Evolutionary conservation across 2,329 filamentous ascomycete species (phyloP).

Genomic region (Paecilomyces formosus): DNA sequence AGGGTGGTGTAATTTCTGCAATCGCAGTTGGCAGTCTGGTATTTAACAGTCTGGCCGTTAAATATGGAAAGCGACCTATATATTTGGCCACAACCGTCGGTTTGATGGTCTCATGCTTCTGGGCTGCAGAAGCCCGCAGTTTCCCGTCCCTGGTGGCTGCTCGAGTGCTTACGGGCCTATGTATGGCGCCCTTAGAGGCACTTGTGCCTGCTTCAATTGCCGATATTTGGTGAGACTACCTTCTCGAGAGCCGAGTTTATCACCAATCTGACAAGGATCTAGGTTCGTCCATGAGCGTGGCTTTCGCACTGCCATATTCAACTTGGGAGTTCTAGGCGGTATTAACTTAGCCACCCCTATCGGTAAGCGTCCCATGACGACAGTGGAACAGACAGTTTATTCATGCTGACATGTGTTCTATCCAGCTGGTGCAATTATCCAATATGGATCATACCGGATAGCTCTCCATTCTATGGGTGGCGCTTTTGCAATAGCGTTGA

Average conservation of each 20-base stretch:
- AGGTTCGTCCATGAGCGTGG: conserved; percentile 38
- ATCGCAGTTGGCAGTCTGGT: conserved; percentile 30
- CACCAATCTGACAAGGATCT: background rate
- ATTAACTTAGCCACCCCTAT: conserved; percentile 36
- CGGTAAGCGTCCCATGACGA: conserved; percentile 16
- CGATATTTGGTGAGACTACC: conserved; percentile 26
- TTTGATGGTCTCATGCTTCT: conserved; percentile 28
- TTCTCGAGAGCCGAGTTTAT: background rate
- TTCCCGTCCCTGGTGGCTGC: conserved; percentile 24
- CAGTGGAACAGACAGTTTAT: background rate
- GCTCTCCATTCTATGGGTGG: conserved; percentile 34
- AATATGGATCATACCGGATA: conserved; percentile 26
- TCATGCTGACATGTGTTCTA: background rate
- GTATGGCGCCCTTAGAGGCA: conserved; percentile 34
- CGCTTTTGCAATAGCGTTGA: conserved; percentile 30
- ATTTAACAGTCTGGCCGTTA: conserved; percentile 30
- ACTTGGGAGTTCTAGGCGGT: conserved; percentile 34
- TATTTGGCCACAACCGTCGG: conserved; percentile 27
- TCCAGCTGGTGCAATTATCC: conserved; percentile 31
- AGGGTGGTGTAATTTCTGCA: conserved; percentile 27
- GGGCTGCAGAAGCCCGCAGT: conserved; percentile 23
- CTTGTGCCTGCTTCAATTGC: conserved; percentile 34
- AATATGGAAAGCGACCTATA: conserved; percentile 30
- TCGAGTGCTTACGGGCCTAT: conserved; percentile 27
- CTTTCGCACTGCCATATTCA: conserved; percentile 33